Percentiles rank a stretch among this genome's conserved stretches.
These are phyloP conservation scores for Backusella parvicylindrica DNA, from an alignment of 192 early-diverging fungal species.

Conservation along the genomic window DNA sequence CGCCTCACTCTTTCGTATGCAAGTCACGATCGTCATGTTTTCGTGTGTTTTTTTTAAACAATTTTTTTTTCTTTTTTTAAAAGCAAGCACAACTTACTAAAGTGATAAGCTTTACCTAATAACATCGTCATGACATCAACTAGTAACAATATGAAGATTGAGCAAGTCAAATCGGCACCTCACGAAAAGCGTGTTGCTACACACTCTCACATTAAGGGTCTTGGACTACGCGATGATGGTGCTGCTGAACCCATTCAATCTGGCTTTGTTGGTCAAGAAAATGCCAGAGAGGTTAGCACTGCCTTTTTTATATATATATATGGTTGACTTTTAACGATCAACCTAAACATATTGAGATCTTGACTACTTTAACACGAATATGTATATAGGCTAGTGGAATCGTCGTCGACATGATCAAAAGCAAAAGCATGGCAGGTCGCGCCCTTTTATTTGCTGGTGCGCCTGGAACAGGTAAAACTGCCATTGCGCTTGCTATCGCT, in stretches of 20 bases:
- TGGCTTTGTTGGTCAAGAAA: constrained; percentile 97
- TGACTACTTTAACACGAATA: not conserved
- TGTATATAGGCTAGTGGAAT: constrained; percentile 80
- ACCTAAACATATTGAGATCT: not conserved
- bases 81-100: not conserved
- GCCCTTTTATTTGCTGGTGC: constrained; percentile 94
- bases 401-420: constrained; percentile 90
- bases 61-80: not conserved
- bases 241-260: constrained; percentile 80
- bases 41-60: not conserved
- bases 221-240: constrained; percentile 87
- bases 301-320: not conserved
- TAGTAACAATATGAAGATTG: constrained; percentile 74
- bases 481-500: constrained; percentile 92
- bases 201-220: constrained; percentile 97
- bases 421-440: constrained; percentile 96
- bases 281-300: constrained; percentile 82
- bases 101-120: not conserved
- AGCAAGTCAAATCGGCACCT: constrained; percentile 85
- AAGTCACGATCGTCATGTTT: constrained; percentile 9
- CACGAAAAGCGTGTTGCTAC: constrained; percentile 94
- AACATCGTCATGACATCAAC: not conserved
- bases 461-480: constrained; percentile 97
- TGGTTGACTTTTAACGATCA: not conserved
- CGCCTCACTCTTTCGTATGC: not conserved